Percentiles rank a stretch among this genome's conserved stretches.
These are phyloP conservation scores for Scalesia atractyloides DNA, from an alignment of 129 eudicot species.

Conservation along the genomic window DNA sequence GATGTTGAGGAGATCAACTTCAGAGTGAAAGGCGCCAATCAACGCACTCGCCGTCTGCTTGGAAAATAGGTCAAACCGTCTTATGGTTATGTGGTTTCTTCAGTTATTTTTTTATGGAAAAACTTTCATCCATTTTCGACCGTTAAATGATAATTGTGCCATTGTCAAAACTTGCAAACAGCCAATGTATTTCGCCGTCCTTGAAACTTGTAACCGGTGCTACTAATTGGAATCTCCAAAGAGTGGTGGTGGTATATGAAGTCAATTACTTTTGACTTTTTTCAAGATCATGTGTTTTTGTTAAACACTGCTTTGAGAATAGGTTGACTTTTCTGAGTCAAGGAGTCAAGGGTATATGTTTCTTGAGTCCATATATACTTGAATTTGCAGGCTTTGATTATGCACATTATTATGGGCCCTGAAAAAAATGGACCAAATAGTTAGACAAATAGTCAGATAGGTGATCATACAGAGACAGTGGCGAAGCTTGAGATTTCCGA, in stretches of 20 bases:
- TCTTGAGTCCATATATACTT: no score
- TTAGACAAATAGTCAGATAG: no score
- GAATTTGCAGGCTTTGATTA: no score
- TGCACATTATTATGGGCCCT: no score
- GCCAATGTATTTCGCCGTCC: not conserved
- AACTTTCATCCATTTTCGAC: not conserved
- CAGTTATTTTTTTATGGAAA: not conserved
- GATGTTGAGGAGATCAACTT: constrained; percentile 70
- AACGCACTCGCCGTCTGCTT: constrained; percentile 63
- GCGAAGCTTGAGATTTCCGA: no score
- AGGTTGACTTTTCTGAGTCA: not conserved
- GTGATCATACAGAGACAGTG: no score
- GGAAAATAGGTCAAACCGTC: constrained; percentile 43
- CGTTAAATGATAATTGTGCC: not conserved
- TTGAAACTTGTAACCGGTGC: not conserved
- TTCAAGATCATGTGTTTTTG: not conserved
- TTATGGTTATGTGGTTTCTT: not conserved
- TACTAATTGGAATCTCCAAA: constrained; percentile 1
- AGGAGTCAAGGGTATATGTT: no score
- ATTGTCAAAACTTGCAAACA: constrained; percentile 15
- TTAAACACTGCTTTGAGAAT: not conserved
- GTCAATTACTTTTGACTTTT: not conserved
- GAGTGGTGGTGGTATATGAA: constrained; percentile 13
- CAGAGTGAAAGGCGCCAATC: constrained; percentile 70
- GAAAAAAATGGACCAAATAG: no score